Percentiles rank a stretch among this genome's conserved stretches.
phyloP scores from a whole-genome alignment of 306 rosid species.

The Hylodesmum podocarpum region DNA sequence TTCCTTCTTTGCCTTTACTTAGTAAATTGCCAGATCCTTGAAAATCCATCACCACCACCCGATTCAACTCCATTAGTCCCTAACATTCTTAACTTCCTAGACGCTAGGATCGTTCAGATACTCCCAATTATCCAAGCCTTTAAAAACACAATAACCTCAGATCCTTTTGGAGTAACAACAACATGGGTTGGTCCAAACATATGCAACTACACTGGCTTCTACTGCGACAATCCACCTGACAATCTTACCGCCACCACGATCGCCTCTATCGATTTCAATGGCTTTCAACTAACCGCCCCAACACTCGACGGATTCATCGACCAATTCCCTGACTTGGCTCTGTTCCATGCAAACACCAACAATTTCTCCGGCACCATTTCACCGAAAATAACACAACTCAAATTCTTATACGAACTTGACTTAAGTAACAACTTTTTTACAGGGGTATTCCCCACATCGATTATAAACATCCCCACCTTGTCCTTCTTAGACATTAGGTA shows the following conservation, averaged over 20 bases:
- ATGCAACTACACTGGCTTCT: slow-evolving; percentile 81
- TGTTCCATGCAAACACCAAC: slow-evolving; percentile 87
- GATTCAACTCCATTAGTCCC: slow-evolving; percentile 30
- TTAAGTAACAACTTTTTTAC: slow-evolving; percentile 73
- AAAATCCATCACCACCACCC: slow-evolving; percentile 2
- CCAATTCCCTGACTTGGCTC: slow-evolving; percentile 68
- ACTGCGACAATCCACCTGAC: slow-evolving; percentile 66
- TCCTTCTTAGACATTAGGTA: slow-evolving; percentile 69
- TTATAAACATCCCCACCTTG: slow-evolving; percentile 47
- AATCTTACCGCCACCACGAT: slow-evolving; percentile 61
- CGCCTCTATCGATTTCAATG: slow-evolving; percentile 79
- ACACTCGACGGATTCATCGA: slow-evolving; percentile 79
- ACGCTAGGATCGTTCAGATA: slow-evolving; percentile 52
- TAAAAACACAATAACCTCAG: slow-evolving; percentile 72
- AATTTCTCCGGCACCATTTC: slow-evolving; percentile 65
- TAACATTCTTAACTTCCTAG: slow-evolving; percentile 45
- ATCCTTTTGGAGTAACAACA: slow-evolving; percentile 63
- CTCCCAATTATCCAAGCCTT: slow-evolving; percentile 75
- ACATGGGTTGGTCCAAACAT: slow-evolving; percentile 78
- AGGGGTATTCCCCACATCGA: slow-evolving; percentile 61
- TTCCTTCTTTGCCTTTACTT: slow-evolving; percentile 18
- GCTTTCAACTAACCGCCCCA: slow-evolving; percentile 60
- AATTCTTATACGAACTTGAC: slow-evolving; percentile 68
- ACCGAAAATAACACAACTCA: slow-evolving; percentile 49
- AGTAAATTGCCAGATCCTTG: slow-evolving; percentile 30